phyloP scores from a whole-genome alignment of 2,329 filamentous ascomycete species.

The Catunica adiposa region DNA sequence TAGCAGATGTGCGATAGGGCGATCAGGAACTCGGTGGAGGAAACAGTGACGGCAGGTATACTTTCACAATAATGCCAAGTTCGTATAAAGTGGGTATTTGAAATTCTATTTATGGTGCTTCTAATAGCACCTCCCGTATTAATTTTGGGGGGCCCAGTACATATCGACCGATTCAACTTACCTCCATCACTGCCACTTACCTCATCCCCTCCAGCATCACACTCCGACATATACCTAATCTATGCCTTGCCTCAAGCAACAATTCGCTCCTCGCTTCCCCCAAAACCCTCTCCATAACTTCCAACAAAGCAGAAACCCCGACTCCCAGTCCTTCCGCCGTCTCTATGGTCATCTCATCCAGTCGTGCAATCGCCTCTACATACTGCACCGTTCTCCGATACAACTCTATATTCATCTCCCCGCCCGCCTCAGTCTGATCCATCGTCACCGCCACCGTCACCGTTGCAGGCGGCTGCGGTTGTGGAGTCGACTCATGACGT shows the following conservation, averaged over 20 bases:
- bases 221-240: constrained; percentile 8
- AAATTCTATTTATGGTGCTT: no score
- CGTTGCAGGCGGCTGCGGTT: constrained; percentile 4
- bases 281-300: constrained; percentile 9
- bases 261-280: constrained; percentile 4
- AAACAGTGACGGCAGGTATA: not conserved
- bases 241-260: constrained; percentile 6
- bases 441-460: not conserved
- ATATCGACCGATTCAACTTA: not conserved
- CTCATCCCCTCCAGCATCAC: constrained; percentile 2
- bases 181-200: not conserved
- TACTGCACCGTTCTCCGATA: not conserved
- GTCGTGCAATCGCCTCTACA: constrained; percentile 35
- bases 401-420: not conserved
- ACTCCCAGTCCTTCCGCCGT: constrained; percentile 28
- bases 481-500: constrained; percentile 5
- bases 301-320: constrained; percentile 3
- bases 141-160: not conserved
- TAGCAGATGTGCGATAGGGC: not conserved
- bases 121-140: no score
- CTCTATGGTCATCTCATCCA: constrained; percentile 53
- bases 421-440: not conserved
- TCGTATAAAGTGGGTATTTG: no score
- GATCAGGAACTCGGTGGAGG: not conserved
- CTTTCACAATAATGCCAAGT: no score